Percentiles rank a stretch among this genome's conserved stretches.
Conservation (phyloP, 179 eudicot species). For the Silene noctiflora region DNA sequence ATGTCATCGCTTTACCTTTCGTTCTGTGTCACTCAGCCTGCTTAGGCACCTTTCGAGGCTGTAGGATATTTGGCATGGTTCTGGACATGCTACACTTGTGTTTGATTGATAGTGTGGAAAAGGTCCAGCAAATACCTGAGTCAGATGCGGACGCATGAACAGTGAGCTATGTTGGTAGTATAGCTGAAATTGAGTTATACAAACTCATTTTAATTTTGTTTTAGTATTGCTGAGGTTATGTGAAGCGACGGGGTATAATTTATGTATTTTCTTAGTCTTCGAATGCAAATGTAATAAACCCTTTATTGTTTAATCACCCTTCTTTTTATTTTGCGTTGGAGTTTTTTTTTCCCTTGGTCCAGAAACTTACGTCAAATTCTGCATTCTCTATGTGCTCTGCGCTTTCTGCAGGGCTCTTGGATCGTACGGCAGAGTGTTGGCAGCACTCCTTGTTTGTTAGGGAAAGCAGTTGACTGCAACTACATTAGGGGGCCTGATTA, state of each 20-base stretch:
- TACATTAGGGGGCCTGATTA: slow-evolving; percentile 88
- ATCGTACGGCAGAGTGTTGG: slow-evolving; percentile 99
- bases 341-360: not conserved
- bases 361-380: not conserved
- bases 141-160: not conserved
- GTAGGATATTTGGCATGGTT: not conserved
- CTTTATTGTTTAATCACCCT: not conserved
- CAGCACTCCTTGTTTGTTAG: slow-evolving; percentile 94
- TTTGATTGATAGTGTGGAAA: not conserved
- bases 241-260: not conserved
- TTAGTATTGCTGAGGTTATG: not conserved
- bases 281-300: not conserved
- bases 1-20: not conserved
- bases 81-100: not conserved
- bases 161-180: not conserved
- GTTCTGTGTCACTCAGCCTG: not conserved
- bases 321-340: no score
- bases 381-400: slow-evolving; percentile 11
- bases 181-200: not conserved
- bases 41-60: not conserved
- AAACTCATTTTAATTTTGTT: not conserved
- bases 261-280: not conserved
- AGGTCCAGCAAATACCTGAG: not conserved
- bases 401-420: slow-evolving; percentile 85
- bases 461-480: slow-evolving; percentile 96